A percentile compares a stretch with the other conserved stretches of the same genome.
Evolutionary conservation across 2,329 filamentous ascomycete genomes (phyloP).

Genomic region (Nectriaceae sp.): DNA sequence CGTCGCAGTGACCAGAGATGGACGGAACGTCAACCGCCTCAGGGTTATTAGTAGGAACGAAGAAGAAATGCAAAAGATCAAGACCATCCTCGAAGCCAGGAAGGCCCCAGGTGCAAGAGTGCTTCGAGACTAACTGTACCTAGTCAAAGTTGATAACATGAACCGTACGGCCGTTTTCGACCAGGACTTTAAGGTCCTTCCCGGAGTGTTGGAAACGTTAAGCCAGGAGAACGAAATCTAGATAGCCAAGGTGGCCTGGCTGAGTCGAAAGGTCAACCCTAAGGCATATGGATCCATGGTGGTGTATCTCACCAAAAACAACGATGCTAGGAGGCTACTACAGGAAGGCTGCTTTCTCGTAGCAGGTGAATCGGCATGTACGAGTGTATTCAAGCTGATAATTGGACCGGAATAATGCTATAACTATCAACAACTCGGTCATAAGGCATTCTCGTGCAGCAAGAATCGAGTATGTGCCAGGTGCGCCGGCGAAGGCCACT

Average conservation of each 20-base stretch:
- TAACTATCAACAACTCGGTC: slow-evolving; percentile 6
- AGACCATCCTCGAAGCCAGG: slow-evolving; percentile 4
- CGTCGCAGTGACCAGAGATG: slow-evolving; percentile 3
- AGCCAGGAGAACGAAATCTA: slow-evolving; percentile 22
- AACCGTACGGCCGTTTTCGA: slow-evolving; percentile 22
- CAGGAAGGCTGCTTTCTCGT: slow-evolving; percentile 8
- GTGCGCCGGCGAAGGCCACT: slow-evolving; percentile 5
- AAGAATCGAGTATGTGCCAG: slow-evolving; percentile 8
- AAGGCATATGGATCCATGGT: slow-evolving; percentile 29
- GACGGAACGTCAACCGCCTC: slow-evolving; percentile 5
- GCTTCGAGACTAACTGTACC: slow-evolving; percentile 25
- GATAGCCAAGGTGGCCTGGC: slow-evolving; percentile 25
- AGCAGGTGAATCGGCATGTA: slow-evolving; percentile 7
- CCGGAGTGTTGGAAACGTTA: slow-evolving; percentile 18
- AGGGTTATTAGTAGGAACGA: slow-evolving; percentile 5
- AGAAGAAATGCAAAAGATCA: slow-evolving; percentile 7
- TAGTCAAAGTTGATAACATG: slow-evolving; percentile 26
- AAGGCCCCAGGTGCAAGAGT: slow-evolving; percentile 16
- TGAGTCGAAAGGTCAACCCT: slow-evolving; percentile 19
- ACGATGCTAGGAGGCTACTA: slow-evolving; percentile 7
- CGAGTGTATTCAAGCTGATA: slow-evolving; percentile 2
- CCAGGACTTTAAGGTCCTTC: slow-evolving; percentile 15
- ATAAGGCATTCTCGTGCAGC: slow-evolving; percentile 10
- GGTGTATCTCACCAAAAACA: slow-evolving; percentile 5
- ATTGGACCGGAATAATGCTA: slow-evolving; percentile 7